phyloP scores from a whole-genome alignment of 164 flowering plant genomes.

The Magnolia sinica region DNA sequence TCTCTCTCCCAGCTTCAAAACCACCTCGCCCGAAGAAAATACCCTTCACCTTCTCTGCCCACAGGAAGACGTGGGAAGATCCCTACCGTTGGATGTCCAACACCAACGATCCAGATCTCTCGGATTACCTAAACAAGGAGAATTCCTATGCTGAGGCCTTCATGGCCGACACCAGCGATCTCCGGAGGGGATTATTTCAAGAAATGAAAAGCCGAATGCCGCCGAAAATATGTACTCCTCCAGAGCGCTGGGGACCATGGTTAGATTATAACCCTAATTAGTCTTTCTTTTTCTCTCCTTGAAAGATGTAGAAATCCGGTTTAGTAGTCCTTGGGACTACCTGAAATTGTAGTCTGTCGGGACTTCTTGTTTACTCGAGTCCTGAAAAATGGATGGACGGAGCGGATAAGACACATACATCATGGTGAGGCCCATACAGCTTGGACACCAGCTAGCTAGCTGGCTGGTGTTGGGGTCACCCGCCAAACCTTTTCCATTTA shows the following conservation, averaged over 20 bases:
- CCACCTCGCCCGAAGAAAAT: slow-evolving; percentile 68
- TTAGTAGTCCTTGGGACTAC: no score
- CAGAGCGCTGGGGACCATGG: slow-evolving; percentile 94
- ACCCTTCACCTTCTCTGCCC: slow-evolving; percentile 60
- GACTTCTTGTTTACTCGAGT: no score
- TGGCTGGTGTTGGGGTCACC: no score
- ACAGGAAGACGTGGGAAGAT: slow-evolving; percentile 66
- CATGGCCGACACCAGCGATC: slow-evolving; percentile 62
- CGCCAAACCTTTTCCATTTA: no score
- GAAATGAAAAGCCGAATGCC: slow-evolving; percentile 78
- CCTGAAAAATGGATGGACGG: no score
- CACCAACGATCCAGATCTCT: slow-evolving; percentile 64
- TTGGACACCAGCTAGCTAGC: no score
- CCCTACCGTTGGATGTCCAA: slow-evolving; percentile 91
- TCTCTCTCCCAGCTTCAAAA: slow-evolving; percentile 13
- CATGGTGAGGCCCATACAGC: no score
- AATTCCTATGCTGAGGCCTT: slow-evolving; percentile 69
- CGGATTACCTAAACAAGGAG: slow-evolving; percentile 49
- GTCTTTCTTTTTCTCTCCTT: no score
- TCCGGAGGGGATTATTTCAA: slow-evolving; percentile 43
- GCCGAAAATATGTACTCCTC: slow-evolving; percentile 55
- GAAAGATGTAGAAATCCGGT: no score
- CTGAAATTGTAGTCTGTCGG: no score
- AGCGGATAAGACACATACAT: no score
- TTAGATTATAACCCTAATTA: slow-evolving; percentile 18